Percentiles rank a stretch among this genome's conserved stretches.
These are phyloP conservation scores for Auricularia sp. DNA, from an alignment of 768 basidiomycete species.

Conservation along the genomic window DNA sequence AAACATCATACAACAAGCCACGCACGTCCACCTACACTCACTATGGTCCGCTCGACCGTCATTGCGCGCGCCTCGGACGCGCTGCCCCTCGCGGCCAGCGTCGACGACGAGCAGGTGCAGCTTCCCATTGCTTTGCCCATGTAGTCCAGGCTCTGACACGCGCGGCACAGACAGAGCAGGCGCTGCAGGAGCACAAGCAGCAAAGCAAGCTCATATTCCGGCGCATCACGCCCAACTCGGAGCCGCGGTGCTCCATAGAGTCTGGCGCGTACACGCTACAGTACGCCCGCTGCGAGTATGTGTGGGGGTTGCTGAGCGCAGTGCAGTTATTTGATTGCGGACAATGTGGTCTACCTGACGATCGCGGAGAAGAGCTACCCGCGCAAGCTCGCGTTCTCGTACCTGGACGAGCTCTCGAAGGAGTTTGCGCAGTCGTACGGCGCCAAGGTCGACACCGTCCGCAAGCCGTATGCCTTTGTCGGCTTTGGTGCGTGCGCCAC, in stretches of 20 bases:
- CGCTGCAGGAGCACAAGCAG: constrained; percentile 94
- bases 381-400: constrained; percentile 93
- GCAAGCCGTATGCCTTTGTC: constrained; percentile 98
- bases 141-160: background rate
- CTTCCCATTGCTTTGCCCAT: background rate
- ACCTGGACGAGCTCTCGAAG: constrained; percentile 91
- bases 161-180: constrained; percentile 68
- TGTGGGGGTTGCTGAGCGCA: no score
- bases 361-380: constrained; percentile 97
- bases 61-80: constrained; percentile 80
- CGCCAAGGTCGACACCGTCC: constrained; percentile 79
- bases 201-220: constrained; percentile 95
- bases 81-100: constrained; percentile 86
- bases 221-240: constrained; percentile 85
- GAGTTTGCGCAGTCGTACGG: constrained; percentile 92
- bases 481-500: constrained; percentile 69
- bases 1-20: background rate
- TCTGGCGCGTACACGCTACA: constrained; percentile 92
- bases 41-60: constrained; percentile 80
- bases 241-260: constrained; percentile 94
- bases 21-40: background rate
- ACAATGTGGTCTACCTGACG: constrained; percentile 90
- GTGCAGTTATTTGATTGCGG: constrained; percentile 81
- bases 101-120: constrained; percentile 90
- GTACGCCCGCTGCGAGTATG: constrained; percentile 53